These are phyloP conservation scores for Malbranchea zuffiana DNA, from an alignment of 2,329 filamentous ascomycete genomes.

Conservation along the genomic window DNA sequence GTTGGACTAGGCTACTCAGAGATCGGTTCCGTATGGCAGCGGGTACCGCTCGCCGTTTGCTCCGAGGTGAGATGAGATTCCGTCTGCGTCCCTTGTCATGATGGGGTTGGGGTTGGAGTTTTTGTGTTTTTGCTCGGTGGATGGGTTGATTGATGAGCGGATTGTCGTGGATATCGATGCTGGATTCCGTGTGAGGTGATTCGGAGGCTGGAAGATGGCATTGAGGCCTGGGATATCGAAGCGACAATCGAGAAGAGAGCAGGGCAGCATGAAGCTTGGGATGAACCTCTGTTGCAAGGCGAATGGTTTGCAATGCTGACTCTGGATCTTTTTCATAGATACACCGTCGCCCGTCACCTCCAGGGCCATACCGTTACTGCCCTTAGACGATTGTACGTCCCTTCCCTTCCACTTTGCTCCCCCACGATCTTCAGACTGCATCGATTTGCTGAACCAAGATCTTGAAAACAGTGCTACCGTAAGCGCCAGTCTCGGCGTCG, in stretches of 20 bases:
- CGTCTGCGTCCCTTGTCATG: neutral
- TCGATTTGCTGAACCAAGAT: too few species aligned
- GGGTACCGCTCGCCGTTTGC: conserved; percentile 47
- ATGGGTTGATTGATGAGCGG: neutral
- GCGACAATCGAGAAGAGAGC: too few species aligned
- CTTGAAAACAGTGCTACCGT: conserved; percentile 36
- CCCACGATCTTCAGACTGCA: too few species aligned
- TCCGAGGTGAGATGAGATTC: conserved; percentile 40
- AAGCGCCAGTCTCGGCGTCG: conserved; percentile 46
- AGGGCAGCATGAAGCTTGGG: too few species aligned
- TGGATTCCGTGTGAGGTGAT: too few species aligned
- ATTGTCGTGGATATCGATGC: neutral
- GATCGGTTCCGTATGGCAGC: conserved; percentile 6
- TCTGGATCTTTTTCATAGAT: conserved; percentile 30
- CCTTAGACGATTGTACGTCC: too few species aligned
- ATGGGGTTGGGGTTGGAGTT: neutral
- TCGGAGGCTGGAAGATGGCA: too few species aligned
- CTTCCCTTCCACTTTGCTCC: too few species aligned
- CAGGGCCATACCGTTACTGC: too few species aligned
- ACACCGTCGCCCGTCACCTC: conserved; percentile 39
- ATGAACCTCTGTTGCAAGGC: too few species aligned
- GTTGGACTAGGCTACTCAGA: conserved; percentile 8
- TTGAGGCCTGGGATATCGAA: too few species aligned
- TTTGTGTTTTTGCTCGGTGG: neutral
- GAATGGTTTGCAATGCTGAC: too few species aligned